Conservation (phyloP, 179 eudicot genomes). For the Beta lomatogona region DNA sequence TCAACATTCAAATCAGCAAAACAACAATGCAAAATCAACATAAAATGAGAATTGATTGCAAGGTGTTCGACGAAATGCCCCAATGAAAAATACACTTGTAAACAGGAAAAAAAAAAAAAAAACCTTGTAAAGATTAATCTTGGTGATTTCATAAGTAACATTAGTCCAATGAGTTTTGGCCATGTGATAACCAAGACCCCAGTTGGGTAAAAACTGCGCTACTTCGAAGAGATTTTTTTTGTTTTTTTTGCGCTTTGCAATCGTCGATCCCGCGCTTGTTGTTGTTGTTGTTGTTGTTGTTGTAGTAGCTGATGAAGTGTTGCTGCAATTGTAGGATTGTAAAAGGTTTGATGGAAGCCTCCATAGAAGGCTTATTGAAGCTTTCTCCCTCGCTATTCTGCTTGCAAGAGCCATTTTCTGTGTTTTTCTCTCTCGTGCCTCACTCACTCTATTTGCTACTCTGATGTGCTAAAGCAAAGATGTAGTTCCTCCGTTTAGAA, state of each 20-base stretch:
- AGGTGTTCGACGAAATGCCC: constrained; percentile 35
- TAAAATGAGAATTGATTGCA: constrained; percentile 7
- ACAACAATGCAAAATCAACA: background rate
- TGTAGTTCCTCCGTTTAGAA: too few relatives aligned
- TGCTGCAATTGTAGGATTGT: constrained; percentile 40
- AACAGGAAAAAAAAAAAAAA: too few relatives aligned
- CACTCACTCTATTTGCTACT: too few relatives aligned
- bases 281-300: constrained; percentile 34
- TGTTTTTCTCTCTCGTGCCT: background rate
- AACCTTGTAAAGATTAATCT: constrained; percentile 91
- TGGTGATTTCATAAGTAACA: constrained; percentile 83
- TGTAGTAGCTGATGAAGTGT: constrained; percentile 38
- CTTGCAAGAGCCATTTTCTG: constrained; percentile 38
- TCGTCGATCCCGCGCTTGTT: constrained; percentile 31
- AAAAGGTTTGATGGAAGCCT: constrained; percentile 38
- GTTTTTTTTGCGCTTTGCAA: constrained; percentile 49
- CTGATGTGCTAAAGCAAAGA: too few relatives aligned
- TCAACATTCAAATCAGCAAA: constrained; percentile 1
- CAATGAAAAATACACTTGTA: constrained; percentile 3
- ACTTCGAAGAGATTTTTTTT: constrained; percentile 89
- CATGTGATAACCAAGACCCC: constrained; percentile 95
- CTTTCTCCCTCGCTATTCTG: constrained; percentile 31
- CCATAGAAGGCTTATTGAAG: constrained; percentile 34
- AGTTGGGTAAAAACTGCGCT: constrained; percentile 79
- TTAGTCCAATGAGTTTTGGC: constrained; percentile 82